Conservation (phyloP, 352 stramenopile genomes). For the Phytophthora citricola region DNA sequence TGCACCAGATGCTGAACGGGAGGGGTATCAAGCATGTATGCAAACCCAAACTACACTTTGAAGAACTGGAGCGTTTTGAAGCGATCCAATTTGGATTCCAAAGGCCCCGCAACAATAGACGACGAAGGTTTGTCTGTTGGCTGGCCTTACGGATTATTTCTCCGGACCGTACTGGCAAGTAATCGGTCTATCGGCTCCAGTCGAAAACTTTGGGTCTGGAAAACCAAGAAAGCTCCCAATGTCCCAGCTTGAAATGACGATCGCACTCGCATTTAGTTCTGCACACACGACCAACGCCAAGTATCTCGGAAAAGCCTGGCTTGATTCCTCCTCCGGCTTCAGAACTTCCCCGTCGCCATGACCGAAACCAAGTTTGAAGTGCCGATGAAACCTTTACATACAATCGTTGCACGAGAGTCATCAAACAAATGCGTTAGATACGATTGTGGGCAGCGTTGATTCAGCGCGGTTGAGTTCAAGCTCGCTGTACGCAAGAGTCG, state of each 20-base stretch:
- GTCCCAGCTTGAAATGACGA: neutral
- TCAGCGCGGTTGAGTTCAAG: constrained; percentile 5
- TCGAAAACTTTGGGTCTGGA: neutral
- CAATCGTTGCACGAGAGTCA: constrained; percentile 1
- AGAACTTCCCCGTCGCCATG: neutral
- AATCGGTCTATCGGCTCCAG: neutral
- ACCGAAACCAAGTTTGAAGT: neutral
- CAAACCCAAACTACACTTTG: neutral
- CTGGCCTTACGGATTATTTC: constrained; percentile 8
- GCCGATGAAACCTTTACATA: constrained; percentile 6
- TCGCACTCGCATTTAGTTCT: neutral
- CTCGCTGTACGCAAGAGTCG: constrained; percentile 1
- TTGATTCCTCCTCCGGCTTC: neutral
- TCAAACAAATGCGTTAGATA: constrained; percentile 5
- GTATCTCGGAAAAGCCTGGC: no score
- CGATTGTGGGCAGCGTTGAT: neutral
- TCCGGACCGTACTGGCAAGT: neutral
- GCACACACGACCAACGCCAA: neutral
- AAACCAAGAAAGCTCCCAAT: neutral
- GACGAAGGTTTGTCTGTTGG: neutral
- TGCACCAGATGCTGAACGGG: neutral
- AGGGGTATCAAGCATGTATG: no score
- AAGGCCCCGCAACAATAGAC: constrained; percentile 4
- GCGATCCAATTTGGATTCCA: neutral
- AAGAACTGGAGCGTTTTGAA: neutral